Evolutionary conservation across 345 rosid genomes (phyloP).

Genomic region (Hypericum androsaemum): DNA sequence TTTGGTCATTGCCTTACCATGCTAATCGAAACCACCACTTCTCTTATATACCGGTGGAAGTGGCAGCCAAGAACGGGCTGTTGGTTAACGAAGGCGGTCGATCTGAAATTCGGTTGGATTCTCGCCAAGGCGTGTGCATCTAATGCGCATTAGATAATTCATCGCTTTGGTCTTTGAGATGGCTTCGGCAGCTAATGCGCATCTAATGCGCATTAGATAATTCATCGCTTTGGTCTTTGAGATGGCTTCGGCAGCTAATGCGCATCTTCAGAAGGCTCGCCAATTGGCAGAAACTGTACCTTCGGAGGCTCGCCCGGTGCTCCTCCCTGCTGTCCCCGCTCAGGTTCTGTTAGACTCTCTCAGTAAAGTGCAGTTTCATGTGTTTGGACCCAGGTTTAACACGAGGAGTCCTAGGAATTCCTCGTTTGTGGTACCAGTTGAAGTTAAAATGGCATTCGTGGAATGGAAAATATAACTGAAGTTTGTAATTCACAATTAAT

Average conservation of each 20-base stretch:
- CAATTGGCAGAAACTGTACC: conserved; percentile 57
- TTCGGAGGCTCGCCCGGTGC: conserved; percentile 56
- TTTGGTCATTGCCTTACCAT: conserved; percentile 72
- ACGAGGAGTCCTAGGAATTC: conserved; percentile 62
- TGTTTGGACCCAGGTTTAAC: conserved; percentile 68
- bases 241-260: conserved; percentile 81
- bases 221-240: no score
- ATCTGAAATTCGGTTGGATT: conserved; percentile 46
- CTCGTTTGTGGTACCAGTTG: conserved; percentile 71
- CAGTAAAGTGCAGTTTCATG: conserved; percentile 57
- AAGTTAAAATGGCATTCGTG: conserved; percentile 79
- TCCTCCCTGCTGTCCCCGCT: conserved; percentile 69
- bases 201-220: no score
- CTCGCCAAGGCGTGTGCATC: conserved; percentile 54
- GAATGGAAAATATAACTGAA: conserved; percentile 51
- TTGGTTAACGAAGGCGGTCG: conserved; percentile 54
- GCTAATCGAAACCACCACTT: conserved; percentile 61
- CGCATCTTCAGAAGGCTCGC: conserved; percentile 73
- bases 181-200: conserved; percentile 77
- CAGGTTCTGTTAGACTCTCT: conserved; percentile 65
- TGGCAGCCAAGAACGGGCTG: conserved; percentile 67
- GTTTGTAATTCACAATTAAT: no score
- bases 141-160: no score
- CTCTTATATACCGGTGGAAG: conserved; percentile 49
- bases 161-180: conserved; percentile 79